Percentiles rank a stretch among this genome's conserved stretches.
Conservation (phyloP, 768 basidiomycete species). For the Calocera cornea region DNA sequence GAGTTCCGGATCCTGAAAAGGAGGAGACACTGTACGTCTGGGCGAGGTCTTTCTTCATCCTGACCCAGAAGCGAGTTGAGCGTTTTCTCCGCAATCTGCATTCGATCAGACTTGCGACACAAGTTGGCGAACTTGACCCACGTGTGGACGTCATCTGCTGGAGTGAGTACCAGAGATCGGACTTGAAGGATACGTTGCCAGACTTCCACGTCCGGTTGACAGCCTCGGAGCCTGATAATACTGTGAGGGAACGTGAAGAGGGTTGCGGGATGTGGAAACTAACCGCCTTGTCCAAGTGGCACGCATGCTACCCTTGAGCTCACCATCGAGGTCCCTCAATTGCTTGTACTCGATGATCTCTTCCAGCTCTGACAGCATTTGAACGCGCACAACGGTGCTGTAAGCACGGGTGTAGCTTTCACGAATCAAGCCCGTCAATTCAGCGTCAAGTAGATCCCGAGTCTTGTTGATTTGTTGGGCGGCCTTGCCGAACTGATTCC, state of each 20-base stretch:
- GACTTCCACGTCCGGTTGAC: slow-evolving; percentile 95
- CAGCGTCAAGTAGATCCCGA: slow-evolving; percentile 80
- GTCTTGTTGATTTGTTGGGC: slow-evolving; percentile 81
- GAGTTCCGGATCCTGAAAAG: neutral
- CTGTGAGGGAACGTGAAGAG: slow-evolving; percentile 1
- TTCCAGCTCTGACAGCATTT: slow-evolving; percentile 95
- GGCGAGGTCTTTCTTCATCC: slow-evolving; percentile 29
- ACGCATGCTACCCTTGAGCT: slow-evolving; percentile 77
- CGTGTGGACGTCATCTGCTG: slow-evolving; percentile 89
- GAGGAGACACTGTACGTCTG: slow-evolving; percentile 9
- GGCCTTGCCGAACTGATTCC: slow-evolving; percentile 90
- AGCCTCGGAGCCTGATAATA: slow-evolving; percentile 66
- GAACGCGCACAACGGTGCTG: slow-evolving; percentile 80
- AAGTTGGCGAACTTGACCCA: slow-evolving; percentile 99
- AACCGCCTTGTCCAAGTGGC: slow-evolving; percentile 97
- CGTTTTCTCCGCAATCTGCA: slow-evolving; percentile 92
- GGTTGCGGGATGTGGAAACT: slow-evolving; percentile 14
- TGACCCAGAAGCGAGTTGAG: slow-evolving; percentile 80
- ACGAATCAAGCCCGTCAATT: slow-evolving; percentile 79
- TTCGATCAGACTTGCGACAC: slow-evolving; percentile 87
- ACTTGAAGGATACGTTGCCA: slow-evolving; percentile 98
- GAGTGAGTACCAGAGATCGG: slow-evolving; percentile 79
- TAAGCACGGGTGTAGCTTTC: slow-evolving; percentile 97
- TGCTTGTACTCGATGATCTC: slow-evolving; percentile 96
- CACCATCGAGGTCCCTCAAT: slow-evolving; percentile 71